Evolutionary conservation across 78 protist species (phyloP).

Genomic region (Mantamonas sphyraenae): DNA sequence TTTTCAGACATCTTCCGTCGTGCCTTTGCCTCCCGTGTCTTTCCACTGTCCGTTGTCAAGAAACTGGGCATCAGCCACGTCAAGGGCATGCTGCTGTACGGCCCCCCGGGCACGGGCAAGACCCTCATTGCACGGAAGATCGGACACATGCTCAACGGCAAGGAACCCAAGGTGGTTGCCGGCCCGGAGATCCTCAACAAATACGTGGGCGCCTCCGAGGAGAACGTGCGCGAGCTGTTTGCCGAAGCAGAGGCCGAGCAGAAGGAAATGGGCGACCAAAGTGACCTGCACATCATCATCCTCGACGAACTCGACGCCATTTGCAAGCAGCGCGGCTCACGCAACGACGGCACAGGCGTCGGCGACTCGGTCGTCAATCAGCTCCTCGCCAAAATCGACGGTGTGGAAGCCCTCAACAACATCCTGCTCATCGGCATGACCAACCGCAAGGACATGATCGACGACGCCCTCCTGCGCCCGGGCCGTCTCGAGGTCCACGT

Average conservation of each 20-base stretch:
- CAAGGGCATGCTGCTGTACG: conserved; percentile 80
- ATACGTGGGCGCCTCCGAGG: conserved; percentile 94
- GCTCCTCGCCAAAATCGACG: conserved; percentile 95
- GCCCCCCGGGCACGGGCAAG: conserved; percentile 99
- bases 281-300: conserved; percentile 93
- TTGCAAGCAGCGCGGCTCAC: conserved; percentile 83
- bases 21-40: conserved; percentile 95
- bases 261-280: conserved; percentile 73
- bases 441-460: conserved; percentile 91
- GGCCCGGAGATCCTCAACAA: conserved; percentile 87
- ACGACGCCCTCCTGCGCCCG: conserved; percentile 94
- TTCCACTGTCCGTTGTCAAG: conserved; percentile 75
- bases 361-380: conserved; percentile 96
- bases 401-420: conserved; percentile 96
- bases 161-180: conserved; percentile 68
- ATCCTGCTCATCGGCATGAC: conserved; percentile 98
- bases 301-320: conserved; percentile 98
- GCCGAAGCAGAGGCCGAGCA: conserved; percentile 65
- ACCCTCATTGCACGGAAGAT: conserved; percentile 97
- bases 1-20: conserved; percentile 88
- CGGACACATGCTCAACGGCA: conserved; percentile 94
- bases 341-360: conserved; percentile 74
- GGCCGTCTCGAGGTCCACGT: conserved; percentile 96
- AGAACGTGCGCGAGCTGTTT: conserved; percentile 92
- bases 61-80: conserved; percentile 92